These are phyloP conservation scores for Leishmania arabica DNA, from an alignment of 208 protist genomes.

Conservation along the genomic window DNA sequence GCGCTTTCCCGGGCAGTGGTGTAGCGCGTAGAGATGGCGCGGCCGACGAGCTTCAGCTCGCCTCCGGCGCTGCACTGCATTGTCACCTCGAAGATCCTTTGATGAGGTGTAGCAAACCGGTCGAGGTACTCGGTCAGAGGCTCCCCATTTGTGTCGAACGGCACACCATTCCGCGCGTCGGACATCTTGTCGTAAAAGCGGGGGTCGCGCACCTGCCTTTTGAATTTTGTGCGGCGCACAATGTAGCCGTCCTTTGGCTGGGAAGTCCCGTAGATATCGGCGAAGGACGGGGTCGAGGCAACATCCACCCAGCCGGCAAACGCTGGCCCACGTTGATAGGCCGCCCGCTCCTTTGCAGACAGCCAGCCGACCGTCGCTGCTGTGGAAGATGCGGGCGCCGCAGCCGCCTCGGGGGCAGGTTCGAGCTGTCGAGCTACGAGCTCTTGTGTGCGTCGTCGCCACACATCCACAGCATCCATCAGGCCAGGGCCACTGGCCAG, in stretches of 20 bases:
- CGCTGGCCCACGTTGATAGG: conserved; percentile 55
- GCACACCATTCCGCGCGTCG: conserved; percentile 79
- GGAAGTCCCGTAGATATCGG: conserved; percentile 60
- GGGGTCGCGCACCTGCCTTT: conserved; percentile 66
- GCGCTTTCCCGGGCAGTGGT: conserved; percentile 69
- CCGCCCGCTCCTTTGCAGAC: conserved; percentile 34
- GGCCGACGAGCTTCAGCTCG: conserved; percentile 48
- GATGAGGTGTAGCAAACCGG: conserved; percentile 45
- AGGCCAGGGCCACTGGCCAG: conserved; percentile 56
- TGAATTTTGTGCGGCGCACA: conserved; percentile 61
- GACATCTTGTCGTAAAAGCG: conserved; percentile 80
- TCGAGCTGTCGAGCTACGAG: conserved; percentile 39
- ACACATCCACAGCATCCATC: conserved; percentile 53
- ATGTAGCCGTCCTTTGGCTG: conserved; percentile 65
- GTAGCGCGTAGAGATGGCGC: conserved; percentile 64
- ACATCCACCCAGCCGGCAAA: conserved; percentile 60
- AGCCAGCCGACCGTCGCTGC: conserved; percentile 60
- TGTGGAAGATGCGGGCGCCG: neutral
- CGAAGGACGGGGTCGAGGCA: conserved; percentile 32
- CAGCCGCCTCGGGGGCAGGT: conserved; percentile 16
- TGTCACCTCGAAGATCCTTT: conserved; percentile 78
- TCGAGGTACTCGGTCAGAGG: conserved; percentile 53
- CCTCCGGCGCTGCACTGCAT: conserved; percentile 39
- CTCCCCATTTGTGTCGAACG: conserved; percentile 65
- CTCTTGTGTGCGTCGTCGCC: conserved; percentile 47